A percentile compares a stretch with the other conserved stretches of the same genome.
These are phyloP conservation scores for Fraxinus excelsior DNA, from an alignment of 257 asterid genomes.

Conservation along the genomic window DNA sequence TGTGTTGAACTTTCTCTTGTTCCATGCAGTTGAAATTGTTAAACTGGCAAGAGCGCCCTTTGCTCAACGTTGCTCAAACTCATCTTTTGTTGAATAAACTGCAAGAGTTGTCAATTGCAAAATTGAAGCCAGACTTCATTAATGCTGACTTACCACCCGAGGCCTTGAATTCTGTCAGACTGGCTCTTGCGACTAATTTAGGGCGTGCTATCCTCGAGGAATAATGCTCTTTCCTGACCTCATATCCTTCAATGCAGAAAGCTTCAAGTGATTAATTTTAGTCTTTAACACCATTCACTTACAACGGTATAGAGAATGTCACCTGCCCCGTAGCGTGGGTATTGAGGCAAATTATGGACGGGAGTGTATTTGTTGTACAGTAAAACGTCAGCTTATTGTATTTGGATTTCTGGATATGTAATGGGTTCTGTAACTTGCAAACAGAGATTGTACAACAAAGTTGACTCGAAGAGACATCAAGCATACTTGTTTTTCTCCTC, in stretches of 20 bases:
- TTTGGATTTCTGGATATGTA: not conserved
- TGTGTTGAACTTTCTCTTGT: not conserved
- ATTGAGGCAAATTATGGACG: not conserved
- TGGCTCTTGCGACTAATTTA: slow-evolving; percentile 80
- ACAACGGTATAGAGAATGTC: not conserved
- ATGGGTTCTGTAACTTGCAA: not conserved
- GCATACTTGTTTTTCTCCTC: not conserved
- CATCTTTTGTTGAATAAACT: slow-evolving; percentile 71
- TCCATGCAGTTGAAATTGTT: slow-evolving; percentile 70
- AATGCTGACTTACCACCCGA: slow-evolving; percentile 71
- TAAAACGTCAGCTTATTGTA: not conserved
- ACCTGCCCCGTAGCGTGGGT: not conserved
- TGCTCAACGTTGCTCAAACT: slow-evolving; percentile 76
- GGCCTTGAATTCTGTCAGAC: slow-evolving; percentile 74
- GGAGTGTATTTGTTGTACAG: not conserved
- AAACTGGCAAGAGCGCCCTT: slow-evolving; percentile 68
- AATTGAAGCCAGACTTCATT: slow-evolving; percentile 70
- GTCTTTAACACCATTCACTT: no score
- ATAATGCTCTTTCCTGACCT: slow-evolving; percentile 28
- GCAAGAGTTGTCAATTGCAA: slow-evolving; percentile 85
- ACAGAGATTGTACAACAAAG: not conserved
- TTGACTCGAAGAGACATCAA: not conserved
- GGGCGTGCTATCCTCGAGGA: slow-evolving; percentile 92
- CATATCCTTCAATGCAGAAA: not conserved
- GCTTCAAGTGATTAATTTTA: not conserved